Conservation (phyloP, 208 protist genomes). For the Balamuthia mandrillaris region DNA sequence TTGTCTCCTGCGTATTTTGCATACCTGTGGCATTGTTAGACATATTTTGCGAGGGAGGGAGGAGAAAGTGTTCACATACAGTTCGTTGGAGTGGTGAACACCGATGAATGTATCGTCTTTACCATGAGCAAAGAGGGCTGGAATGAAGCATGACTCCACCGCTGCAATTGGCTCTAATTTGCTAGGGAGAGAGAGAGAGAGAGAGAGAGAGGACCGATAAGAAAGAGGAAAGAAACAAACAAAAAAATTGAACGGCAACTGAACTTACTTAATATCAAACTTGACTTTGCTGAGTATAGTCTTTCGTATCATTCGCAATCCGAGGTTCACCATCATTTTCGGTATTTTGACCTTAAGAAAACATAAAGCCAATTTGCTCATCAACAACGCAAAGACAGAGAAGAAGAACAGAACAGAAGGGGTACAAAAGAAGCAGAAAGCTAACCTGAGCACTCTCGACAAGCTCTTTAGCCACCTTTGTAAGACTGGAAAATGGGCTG, state of each 20-base stretch:
- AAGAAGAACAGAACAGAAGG: neutral
- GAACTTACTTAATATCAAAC: constrained; percentile 86
- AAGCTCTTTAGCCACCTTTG: constrained; percentile 55
- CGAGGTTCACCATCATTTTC: constrained; percentile 72
- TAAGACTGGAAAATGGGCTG: constrained; percentile 85
- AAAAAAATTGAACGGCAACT: neutral
- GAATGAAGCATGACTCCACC: constrained; percentile 72
- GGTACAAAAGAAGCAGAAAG: neutral
- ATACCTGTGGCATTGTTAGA: neutral
- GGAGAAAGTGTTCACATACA: constrained; percentile 31
- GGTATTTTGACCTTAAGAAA: constrained; percentile 67
- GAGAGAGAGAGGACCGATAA: neutral
- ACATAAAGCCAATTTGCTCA: neutral
- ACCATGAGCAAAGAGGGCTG: constrained; percentile 85
- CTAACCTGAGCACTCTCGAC: constrained; percentile 6
- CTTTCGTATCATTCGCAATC: constrained; percentile 80
- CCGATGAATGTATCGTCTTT: constrained; percentile 85
- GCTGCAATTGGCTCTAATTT: constrained; percentile 37
- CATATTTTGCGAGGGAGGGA: too few relatives aligned
- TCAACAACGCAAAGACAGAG: neutral
- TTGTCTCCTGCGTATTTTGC: constrained; percentile 58
- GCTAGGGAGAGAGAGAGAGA: neutral
- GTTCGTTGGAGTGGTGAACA: constrained; percentile 74
- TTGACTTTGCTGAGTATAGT: constrained; percentile 80
- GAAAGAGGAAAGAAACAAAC: neutral